phyloP scores from a whole-genome alignment of 495 filamentous ascomycete genomes.

The Diplogelasinospora grovesii region DNA sequence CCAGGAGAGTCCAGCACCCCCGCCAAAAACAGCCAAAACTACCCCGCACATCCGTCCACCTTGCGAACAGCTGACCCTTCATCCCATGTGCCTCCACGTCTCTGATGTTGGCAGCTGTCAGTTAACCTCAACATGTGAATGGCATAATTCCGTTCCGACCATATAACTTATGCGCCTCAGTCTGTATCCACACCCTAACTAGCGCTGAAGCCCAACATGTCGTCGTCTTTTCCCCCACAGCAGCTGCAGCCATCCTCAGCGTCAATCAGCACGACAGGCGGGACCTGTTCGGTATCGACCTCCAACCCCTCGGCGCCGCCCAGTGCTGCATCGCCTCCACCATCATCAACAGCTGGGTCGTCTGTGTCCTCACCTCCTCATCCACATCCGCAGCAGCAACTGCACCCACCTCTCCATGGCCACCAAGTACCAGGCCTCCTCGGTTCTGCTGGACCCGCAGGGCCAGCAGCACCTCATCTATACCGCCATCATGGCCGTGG shows the following conservation, averaged over 20 bases:
- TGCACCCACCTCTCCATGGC: background rate
- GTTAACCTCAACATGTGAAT: too few relatives aligned
- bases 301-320: background rate
- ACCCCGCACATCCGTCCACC: too few relatives aligned
- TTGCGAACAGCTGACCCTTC: too few relatives aligned
- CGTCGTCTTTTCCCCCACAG: conserved; percentile 4
- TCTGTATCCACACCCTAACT: too few relatives aligned
- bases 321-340: background rate
- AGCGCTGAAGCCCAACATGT: too few relatives aligned
- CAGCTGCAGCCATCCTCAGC: conserved; percentile 7
- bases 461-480: background rate
- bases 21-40: too few relatives aligned
- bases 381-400: background rate
- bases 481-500: too few relatives aligned
- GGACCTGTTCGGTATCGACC: background rate
- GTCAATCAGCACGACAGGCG: conserved; percentile 8
- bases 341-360: background rate
- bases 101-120: too few relatives aligned
- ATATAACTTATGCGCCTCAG: too few relatives aligned
- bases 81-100: too few relatives aligned
- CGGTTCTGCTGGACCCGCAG: background rate
- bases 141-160: too few relatives aligned
- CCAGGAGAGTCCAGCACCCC: too few relatives aligned
- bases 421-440: background rate
- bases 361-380: background rate